Base-by-base conservation (phyloP, 345 rosid species). In the Boechera retrofracta region DNA sequence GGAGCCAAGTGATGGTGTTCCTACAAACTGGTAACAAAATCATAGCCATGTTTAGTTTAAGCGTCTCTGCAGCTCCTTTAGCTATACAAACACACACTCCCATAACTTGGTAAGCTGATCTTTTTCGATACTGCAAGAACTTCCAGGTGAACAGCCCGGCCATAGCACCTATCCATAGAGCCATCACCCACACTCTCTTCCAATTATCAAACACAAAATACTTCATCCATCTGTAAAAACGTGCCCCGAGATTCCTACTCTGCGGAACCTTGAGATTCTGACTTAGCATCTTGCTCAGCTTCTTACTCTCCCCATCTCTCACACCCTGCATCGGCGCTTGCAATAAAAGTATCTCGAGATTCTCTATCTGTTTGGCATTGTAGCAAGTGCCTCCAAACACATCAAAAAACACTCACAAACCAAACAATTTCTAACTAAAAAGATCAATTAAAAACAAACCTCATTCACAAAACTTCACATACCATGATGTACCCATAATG, bases 11-110 rank as follows among this genome's bases (percentile, higher is more conserved):
- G 80, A 91, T 69, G 26, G 97, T 89, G 83, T 87, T 87, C 52
- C 91, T 81, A 76, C 97, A 91, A 64, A 89, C 94, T 2, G 97
- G 94, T 13, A 91, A 74, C 55, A 91, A 72, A 73, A 91, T 79
- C 21, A 91, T 38, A 61, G 97, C 97, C 97, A 91, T 91, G 69
- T 91, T 91, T 32, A 91, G 79, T 75, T 91, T 91, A 4, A 91
- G 84, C 1, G 86, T 89, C 85, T 91, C 97, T 7, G 91, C 97
- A 33, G 91, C 97, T 36, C 97, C 97, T 71, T 91, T 91, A 36
- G 97, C 94, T 39, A 79, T 26, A 83, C 94, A 89, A 3, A 89
- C 89, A 48, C 97, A 91, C 21, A 55, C 36, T 1, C 91, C 86
- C 97, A 91, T 85, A 1, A 88, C 97, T 16, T 75, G 32, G 48